Evolutionary conservation across 345 rosid genomes (phyloP).

Genomic region (Cardiospermum halicacabum): DNA sequence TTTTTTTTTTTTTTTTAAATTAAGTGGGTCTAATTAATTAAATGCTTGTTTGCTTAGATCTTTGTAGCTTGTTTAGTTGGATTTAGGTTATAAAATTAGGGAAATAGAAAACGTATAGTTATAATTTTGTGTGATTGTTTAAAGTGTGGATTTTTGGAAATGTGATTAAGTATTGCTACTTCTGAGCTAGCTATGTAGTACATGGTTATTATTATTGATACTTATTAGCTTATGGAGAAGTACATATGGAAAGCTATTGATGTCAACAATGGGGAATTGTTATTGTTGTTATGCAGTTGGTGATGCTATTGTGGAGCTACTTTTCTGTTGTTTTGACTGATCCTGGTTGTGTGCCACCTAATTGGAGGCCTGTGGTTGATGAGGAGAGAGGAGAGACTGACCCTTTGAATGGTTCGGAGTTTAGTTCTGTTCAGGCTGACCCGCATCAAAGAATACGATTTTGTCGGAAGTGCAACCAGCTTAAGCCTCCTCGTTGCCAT

Average conservation of each 20-base stretch:
- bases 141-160: neutral
- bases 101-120: neutral
- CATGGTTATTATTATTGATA: no score
- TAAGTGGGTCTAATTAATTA: neutral
- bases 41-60: neutral
- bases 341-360: conserved; percentile 89
- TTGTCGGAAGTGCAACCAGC: conserved; percentile 89
- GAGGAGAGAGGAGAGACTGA: conserved; percentile 87
- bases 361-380: conserved; percentile 71
- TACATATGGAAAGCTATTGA: neutral
- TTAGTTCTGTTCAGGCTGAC: conserved; percentile 49
- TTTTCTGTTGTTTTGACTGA: conserved; percentile 92
- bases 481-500: conserved; percentile 92
- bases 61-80: neutral
- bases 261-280: conserved; percentile 17
- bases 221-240: neutral
- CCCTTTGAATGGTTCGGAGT: conserved; percentile 60
- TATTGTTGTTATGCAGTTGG: conserved; percentile 50
- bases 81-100: neutral
- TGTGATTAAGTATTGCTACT: no score
- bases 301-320: conserved; percentile 93
- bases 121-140: neutral
- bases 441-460: conserved; percentile 57
- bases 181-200: no score
- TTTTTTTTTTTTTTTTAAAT: neutral